A percentile compares a stretch with the other conserved stretches of the same genome.
These are phyloP conservation scores for Penicillium palitans DNA, from an alignment of 2,329 filamentous ascomycete genomes.

Conservation along the genomic window DNA sequence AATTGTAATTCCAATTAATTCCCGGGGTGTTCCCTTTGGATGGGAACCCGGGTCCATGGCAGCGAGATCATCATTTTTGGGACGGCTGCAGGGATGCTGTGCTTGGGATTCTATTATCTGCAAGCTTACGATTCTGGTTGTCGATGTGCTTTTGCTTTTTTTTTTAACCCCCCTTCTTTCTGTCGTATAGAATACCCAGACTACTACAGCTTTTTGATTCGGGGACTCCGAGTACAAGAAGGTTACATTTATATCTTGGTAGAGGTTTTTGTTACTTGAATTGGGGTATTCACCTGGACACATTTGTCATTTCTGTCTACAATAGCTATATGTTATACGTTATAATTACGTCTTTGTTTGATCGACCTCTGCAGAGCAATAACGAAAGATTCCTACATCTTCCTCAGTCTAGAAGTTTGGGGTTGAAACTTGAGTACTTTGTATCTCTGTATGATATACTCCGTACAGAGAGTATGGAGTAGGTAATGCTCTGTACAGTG, in stretches of 20 bases:
- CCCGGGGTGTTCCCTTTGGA: conserved; percentile 15
- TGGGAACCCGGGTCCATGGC: conserved; percentile 22
- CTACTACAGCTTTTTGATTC: background rate
- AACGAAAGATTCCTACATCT: background rate
- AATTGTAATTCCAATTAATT: conserved; percentile 13
- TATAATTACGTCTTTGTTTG: background rate
- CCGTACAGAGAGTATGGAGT: background rate
- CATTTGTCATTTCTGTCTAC: background rate
- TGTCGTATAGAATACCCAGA: background rate
- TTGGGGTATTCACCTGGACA: background rate
- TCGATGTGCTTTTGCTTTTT: background rate
- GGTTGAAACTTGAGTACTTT: background rate
- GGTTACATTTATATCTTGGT: background rate
- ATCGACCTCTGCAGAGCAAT: conserved; percentile 2
- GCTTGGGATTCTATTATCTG: background rate
- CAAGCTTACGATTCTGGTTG: background rate
- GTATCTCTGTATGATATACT: background rate
- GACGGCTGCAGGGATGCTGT: conserved; percentile 11
- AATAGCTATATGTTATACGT: background rate
- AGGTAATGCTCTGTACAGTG: background rate
- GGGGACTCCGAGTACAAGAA: conserved; percentile 15
- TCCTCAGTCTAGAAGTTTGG: background rate
- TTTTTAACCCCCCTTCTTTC: background rate
- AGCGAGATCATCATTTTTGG: conserved; percentile 14
- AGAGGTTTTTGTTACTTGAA: background rate